Evolutionary conservation across 805 yeast species (phyloP).

Genomic region (Vanderwaltozyma tropicalis): DNA sequence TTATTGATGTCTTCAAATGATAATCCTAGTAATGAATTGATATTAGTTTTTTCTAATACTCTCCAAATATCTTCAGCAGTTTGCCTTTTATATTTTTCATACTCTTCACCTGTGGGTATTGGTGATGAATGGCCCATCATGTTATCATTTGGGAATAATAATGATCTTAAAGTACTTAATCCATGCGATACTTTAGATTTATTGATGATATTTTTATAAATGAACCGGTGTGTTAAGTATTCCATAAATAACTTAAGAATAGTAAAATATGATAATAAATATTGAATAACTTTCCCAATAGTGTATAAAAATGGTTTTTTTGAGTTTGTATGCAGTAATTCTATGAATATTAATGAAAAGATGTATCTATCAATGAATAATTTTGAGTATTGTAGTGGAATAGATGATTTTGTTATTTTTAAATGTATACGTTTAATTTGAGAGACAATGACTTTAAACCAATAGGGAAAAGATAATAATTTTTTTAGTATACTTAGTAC

Average conservation of each 20-base stretch:
- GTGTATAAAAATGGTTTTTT: slow-evolving; percentile 11
- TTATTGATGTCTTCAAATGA: slow-evolving; percentile 15
- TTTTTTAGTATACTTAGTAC: no score
- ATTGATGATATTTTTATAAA: slow-evolving; percentile 5
- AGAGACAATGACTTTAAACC: no score
- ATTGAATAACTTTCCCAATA: slow-evolving; percentile 14
- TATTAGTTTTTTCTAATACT: slow-evolving; percentile 10
- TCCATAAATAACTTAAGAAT: background rate
- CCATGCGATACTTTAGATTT: slow-evolving; percentile 12
- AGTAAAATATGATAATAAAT: background rate
- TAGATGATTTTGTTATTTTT: background rate
- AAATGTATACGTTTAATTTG: no score
- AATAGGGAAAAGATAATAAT: no score
- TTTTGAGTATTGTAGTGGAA: no score
- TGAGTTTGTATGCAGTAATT: slow-evolving; percentile 2
- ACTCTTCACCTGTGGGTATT: slow-evolving; percentile 34
- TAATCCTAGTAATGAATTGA: slow-evolving; percentile 13
- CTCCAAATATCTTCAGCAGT: slow-evolving; percentile 21
- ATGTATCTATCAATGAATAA: background rate
- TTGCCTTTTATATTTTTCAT: slow-evolving; percentile 22
- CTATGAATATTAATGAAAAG: slow-evolving; percentile 5
- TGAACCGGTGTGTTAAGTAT: background rate
- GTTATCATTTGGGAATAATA: slow-evolving; percentile 40
- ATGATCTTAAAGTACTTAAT: slow-evolving; percentile 26
- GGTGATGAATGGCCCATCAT: slow-evolving; percentile 39